These are phyloP conservation scores for Crucibulum laeve DNA, from an alignment of 768 basidiomycete genomes.

Conservation along the genomic window DNA sequence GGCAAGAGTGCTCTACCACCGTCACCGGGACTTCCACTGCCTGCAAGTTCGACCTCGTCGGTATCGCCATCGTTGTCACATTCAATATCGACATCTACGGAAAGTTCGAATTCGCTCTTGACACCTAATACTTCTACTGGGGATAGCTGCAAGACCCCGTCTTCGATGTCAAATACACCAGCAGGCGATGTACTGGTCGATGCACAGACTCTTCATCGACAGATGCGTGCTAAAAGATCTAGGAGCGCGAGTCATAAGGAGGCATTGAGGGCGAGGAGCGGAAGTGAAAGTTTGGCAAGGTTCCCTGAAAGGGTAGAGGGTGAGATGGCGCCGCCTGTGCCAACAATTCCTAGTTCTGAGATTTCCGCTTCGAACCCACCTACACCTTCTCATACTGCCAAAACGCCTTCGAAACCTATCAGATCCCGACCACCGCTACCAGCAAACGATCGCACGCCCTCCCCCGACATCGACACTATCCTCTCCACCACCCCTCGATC, in stretches of 20 bases:
- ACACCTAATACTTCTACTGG: neutral
- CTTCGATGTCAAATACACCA: neutral
- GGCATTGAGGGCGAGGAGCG: slow-evolving; percentile 10
- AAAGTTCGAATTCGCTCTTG: neutral
- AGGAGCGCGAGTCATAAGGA: slow-evolving; percentile 20
- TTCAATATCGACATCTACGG: neutral
- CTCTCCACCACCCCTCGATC: slow-evolving; percentile 33
- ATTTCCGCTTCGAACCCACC: neutral
- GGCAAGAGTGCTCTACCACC: neutral
- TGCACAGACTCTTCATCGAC: slow-evolving; percentile 11
- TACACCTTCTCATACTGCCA: too few relatives aligned
- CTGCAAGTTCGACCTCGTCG: neutral
- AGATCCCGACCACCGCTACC: neutral
- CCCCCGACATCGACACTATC: slow-evolving; percentile 36
- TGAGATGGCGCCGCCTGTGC: neutral
- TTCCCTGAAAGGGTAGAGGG: neutral
- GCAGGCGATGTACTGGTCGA: neutral
- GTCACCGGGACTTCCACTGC: neutral
- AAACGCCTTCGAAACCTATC: too few relatives aligned
- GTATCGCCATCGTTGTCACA: neutral
- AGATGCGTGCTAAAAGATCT: slow-evolving; percentile 14
- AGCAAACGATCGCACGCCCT: slow-evolving; percentile 9
- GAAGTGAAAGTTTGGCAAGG: neutral
- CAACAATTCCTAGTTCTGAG: neutral
- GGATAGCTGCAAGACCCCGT: neutral